Evolutionary conservation across 345 rosid genomes (phyloP).

Genomic region (Linum trigynum): DNA sequence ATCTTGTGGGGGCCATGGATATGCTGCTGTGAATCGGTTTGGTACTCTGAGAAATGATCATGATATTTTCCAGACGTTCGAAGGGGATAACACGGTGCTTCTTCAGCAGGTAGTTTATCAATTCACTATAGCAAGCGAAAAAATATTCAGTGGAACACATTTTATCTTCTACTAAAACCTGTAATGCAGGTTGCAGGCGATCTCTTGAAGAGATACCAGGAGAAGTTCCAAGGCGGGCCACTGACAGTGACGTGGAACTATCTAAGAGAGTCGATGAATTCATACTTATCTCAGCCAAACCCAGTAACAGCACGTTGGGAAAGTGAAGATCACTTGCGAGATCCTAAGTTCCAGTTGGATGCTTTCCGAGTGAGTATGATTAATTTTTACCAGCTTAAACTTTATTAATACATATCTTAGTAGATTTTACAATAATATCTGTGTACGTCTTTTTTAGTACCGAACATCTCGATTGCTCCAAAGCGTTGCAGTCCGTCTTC

Average conservation of each 20-base stretch:
- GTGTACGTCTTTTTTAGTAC: conserved; percentile 39
- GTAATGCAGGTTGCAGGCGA: conserved; percentile 77
- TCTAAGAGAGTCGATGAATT: conserved; percentile 83
- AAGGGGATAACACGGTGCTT: conserved; percentile 99
- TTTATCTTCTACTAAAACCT: not conserved
- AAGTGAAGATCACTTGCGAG: conserved; percentile 79
- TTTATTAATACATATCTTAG: not conserved
- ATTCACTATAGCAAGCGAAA: not conserved
- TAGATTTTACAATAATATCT: not conserved
- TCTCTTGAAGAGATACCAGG: conserved; percentile 78
- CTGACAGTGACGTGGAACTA: conserved; percentile 91
- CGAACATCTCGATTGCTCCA: conserved; percentile 94
- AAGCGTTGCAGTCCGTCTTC: conserved; percentile 70
- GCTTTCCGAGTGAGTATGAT: conserved; percentile 75
- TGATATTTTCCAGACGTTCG: conserved; percentile 93
- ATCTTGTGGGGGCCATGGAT: conserved; percentile 99
- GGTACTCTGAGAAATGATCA: conserved; percentile 97
- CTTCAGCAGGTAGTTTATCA: conserved; percentile 60
- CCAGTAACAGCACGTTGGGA: conserved; percentile 96
- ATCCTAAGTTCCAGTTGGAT: conserved; percentile 91
- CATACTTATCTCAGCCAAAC: conserved; percentile 87
- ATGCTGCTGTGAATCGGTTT: conserved; percentile 97
- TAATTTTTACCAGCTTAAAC: conserved; percentile 3
- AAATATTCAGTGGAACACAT: not conserved
- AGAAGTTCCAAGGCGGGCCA: conserved; percentile 91